Evolutionary conservation across 805 yeast genomes (phyloP).

Genomic region (Saturnispora dispora): DNA sequence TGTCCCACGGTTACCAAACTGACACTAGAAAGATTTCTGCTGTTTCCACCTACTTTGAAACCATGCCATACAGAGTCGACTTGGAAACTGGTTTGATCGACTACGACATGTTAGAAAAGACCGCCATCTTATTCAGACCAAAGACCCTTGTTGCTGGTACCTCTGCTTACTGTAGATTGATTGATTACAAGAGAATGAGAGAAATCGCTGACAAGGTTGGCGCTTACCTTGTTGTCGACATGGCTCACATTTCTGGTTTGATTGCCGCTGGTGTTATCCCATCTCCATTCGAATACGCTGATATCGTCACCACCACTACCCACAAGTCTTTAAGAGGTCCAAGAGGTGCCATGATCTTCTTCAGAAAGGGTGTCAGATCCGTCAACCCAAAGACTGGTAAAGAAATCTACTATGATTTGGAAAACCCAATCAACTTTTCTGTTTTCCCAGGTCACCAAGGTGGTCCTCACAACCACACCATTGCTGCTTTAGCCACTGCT

Average conservation of each 20-base stretch:
- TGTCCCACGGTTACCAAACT: slow-evolving; percentile 95
- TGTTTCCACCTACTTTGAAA: slow-evolving; percentile 89
- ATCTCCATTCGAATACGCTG: slow-evolving; percentile 89
- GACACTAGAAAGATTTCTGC: slow-evolving; percentile 81
- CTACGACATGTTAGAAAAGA: slow-evolving; percentile 77
- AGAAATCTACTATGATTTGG: slow-evolving; percentile 78
- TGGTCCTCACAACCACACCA: slow-evolving; percentile 98
- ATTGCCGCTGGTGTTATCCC: slow-evolving; percentile 91
- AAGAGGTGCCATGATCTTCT: slow-evolving; percentile 97
- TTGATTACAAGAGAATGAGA: slow-evolving; percentile 86
- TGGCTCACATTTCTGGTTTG: slow-evolving; percentile 97
- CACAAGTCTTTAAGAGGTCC: slow-evolving; percentile 98
- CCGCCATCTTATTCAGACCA: slow-evolving; percentile 84
- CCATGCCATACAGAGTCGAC: slow-evolving; percentile 94
- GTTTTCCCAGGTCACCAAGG: slow-evolving; percentile 99
- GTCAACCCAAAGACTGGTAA: slow-evolving; percentile 71
- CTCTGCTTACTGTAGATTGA: slow-evolving; percentile 85
- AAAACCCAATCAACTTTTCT: slow-evolving; percentile 85
- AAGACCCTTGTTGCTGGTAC: slow-evolving; percentile 95
- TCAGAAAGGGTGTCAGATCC: slow-evolving; percentile 86
- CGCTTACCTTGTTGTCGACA: slow-evolving; percentile 86
- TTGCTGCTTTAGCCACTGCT: slow-evolving; percentile 92
- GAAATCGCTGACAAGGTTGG: slow-evolving; percentile 88
- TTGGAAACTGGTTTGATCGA: slow-evolving; percentile 84
- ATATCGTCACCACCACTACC: slow-evolving; percentile 95